These are phyloP conservation scores for Cyberlindnera misumaiensis DNA, from an alignment of 805 yeast species.

Conservation along the genomic window DNA sequence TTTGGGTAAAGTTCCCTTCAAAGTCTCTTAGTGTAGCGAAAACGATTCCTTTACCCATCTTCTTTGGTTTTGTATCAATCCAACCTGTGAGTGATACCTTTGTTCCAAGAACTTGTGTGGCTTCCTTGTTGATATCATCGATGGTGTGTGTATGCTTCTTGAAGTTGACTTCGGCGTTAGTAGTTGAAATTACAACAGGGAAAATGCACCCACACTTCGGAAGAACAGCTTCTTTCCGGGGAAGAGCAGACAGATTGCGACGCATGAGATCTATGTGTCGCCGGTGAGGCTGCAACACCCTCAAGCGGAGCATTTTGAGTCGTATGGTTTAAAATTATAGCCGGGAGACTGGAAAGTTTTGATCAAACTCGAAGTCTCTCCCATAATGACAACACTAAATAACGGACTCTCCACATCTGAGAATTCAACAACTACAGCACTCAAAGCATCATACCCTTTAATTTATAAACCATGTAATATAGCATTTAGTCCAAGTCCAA, in stretches of 20 bases:
- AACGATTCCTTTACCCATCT: conserved; percentile 52
- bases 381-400: too few species aligned
- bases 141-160: conserved; percentile 21
- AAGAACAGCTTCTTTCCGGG: conserved; percentile 2
- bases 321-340: too few species aligned
- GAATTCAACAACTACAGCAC: too few species aligned
- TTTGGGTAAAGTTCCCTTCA: conserved; percentile 60
- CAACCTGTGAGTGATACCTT: conserved; percentile 69
- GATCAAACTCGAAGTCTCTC: too few species aligned
- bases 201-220: conserved; percentile 1
- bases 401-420: too few species aligned
- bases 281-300: too few species aligned
- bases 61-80: conserved; percentile 69
- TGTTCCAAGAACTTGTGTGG: conserved; percentile 5
- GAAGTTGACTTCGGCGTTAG: conserved; percentile 13
- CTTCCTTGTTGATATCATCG: conserved; percentile 3
- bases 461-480: too few species aligned
- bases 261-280: background rate
- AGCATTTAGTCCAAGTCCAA: conserved; percentile 29
- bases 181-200: background rate
- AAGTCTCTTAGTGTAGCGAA: conserved; percentile 75
- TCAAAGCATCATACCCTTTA: too few species aligned
- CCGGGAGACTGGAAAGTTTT: too few species aligned
- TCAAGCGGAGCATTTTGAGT: too few species aligned
- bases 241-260: conserved; percentile 1